Base-by-base conservation (phyloP, 192 early-diverging fungal species). In the Thamnidium elegans region DNA sequence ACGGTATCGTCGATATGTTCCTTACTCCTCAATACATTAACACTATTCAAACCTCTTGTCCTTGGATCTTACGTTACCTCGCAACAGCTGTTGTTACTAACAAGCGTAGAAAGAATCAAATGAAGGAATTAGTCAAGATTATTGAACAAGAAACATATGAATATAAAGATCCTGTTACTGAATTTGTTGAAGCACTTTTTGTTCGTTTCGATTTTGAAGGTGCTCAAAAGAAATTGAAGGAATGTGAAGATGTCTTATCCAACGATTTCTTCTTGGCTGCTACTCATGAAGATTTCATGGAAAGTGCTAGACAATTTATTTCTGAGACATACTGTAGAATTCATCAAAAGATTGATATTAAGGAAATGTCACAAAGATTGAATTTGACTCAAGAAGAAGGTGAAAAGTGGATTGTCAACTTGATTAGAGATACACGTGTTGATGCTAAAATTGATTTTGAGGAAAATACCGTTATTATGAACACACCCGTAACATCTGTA, bases 271-370 rank as follows among this genome's bases (percentile, higher is more conserved):
- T 98, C 82, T 78, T 97, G 69, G 88, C 89, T 7, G 76, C 88
- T 9, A 88, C 90, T n/a, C 83, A 88, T 62, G 89, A 91, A 53
- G 95, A 98, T 69, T 98, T 96, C 76, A 87, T 95, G 55, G 94
- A 97, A 79, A 94, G 92, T 74, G 96, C 92, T 2, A 83, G 94
- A 55, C 85, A 91, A 71, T 92, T 95, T 71, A 92, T 97, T 53
- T 95, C 94, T 66, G 96, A 98, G 77, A 95, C 92, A 9, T 98
- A 98, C 80, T 96, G 94, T 83, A 86, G 94, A 53, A 95, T 98
- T 65, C 93, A 98, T 81, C 92, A 94, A 80, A 90, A 92, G 80
- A 95, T 98, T 65, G 90, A 96, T 78, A 89, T 97, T 72, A 82
- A 76, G n/a, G 87, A 86, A 32, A 80, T 98, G 67, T 88, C 88